These are phyloP conservation scores for Imleria badia DNA, from an alignment of 768 basidiomycete genomes.

Conservation along the genomic window DNA sequence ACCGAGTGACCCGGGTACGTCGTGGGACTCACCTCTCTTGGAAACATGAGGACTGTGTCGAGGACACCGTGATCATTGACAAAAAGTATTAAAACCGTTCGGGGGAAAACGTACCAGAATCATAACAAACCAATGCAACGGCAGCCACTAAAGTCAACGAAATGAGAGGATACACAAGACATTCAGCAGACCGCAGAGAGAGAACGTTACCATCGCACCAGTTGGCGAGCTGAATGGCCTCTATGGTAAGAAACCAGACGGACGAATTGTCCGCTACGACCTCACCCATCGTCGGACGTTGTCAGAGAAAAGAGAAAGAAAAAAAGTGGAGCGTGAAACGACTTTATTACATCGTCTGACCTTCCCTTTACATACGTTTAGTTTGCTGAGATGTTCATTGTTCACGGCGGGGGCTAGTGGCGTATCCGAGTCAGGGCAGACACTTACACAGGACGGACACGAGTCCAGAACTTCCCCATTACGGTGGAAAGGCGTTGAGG, in stretches of 20 bases:
- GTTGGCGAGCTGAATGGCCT: slow-evolving; percentile 16
- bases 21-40: slow-evolving; percentile 15
- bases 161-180: neutral
- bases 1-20: neutral
- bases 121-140: slow-evolving; percentile 17
- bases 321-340: no score
- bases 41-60: slow-evolving; percentile 18
- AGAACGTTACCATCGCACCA: slow-evolving; percentile 14
- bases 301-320: neutral
- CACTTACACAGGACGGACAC: neutral
- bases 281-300: slow-evolving; percentile 4
- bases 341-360: neutral
- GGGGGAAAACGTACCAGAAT: slow-evolving; percentile 1
- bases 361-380: neutral
- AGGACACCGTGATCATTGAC: neutral
- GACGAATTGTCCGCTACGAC: slow-evolving; percentile 11
- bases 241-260: slow-evolving; percentile 6
- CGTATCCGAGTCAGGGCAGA: neutral
- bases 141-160: slow-evolving; percentile 10
- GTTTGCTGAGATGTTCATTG: no score
- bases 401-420: neutral
- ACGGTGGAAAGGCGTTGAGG: no score
- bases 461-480: neutral
- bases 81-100: no score
- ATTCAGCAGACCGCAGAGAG: neutral